Base-by-base conservation (phyloP, 208 protist species). In the Leishmania arabica region DNA sequence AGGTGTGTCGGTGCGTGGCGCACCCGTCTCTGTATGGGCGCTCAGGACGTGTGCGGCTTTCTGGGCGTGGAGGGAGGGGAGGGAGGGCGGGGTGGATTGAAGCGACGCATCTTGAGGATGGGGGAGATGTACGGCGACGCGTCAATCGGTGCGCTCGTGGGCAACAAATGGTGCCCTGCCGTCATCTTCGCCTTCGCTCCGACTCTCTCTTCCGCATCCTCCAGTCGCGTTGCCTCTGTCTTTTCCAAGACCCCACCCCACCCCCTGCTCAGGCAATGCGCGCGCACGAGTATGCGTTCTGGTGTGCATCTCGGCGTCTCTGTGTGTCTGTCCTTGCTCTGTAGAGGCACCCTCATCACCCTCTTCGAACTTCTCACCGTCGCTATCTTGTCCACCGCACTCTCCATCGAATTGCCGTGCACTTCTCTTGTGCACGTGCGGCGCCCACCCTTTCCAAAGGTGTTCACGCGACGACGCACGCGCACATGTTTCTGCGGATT, bases 401-500 rank as follows among this genome's bases (percentile, higher is more conserved):
- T 17, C 1, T 21, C 31, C 3, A 4, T n/a, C 56, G 27, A 62
- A 62, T n/a, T 31, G 24, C 24, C 60, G 15, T 9, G 4, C 64
- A 69, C 64, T 69, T n/a, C 13, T 40, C 64, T 8, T 31, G 24
- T 11, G 19, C 31, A 21, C 34, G 1, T 19, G 64, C 34, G 13
- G 13, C n/a, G 0, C 34, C 15, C 64, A 34, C 64, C 64, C 17
- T n/a, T 17, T 21, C 3, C 13, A 40, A 21, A 69, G 27, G 11
- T 37, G 27, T 24, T 40, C 64, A 69, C 64, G 19, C 11, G 19
- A 13, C 45, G 24, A 54, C 51, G 13, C 56, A 31, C 56, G 27
- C 56, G 24, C 56, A 66, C 60, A 97, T 97, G 94, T 89, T 96
- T 75, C 78, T 97, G 15, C 94, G 94, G 77, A 91, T 95, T 69